A percentile compares a stretch with the other conserved stretches of the same genome.
phyloP scores from a whole-genome alignment of 1,284 basidiomycete genomes.

The Gymnopus androsaceus region DNA sequence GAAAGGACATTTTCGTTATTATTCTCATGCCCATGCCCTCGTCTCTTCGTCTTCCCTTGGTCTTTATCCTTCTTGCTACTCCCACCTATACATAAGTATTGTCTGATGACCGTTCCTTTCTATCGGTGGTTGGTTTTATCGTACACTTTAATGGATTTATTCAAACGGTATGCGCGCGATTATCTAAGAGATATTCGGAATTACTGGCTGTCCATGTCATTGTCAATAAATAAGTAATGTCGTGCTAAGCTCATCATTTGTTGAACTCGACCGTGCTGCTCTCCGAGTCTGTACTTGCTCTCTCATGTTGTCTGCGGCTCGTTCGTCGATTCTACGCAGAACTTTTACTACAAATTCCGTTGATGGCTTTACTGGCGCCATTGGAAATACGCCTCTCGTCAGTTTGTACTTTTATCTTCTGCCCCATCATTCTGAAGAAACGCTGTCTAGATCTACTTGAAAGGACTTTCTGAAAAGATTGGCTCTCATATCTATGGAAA shows the following conservation, averaged over 20 bases:
- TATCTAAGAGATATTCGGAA: neutral
- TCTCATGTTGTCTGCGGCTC: constrained; percentile 41
- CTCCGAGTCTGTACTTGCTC: constrained; percentile 3
- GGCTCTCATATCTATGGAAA: constrained; percentile 93
- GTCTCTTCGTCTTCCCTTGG: constrained; percentile 12
- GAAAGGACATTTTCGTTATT: constrained; percentile 14
- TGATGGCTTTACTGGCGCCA: constrained; percentile 84
- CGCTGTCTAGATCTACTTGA: constrained; percentile 74
- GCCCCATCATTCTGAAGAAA: constrained; percentile 13
- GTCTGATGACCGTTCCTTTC: constrained; percentile 16
- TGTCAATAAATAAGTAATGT: constrained; percentile 33
- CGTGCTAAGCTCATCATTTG: constrained; percentile 32
- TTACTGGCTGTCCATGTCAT: no score
- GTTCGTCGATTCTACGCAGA: constrained; percentile 36
- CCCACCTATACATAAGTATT: constrained; percentile 13
- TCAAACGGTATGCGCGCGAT: neutral
- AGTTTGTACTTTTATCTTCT: constrained; percentile 29
- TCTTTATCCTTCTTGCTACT: constrained; percentile 9
- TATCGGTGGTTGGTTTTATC: constrained; percentile 29
- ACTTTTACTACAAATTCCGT: constrained; percentile 61
- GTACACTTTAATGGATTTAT: constrained; percentile 33
- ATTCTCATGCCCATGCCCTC: constrained; percentile 16
- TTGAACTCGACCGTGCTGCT: neutral
- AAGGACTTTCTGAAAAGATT: constrained; percentile 82
- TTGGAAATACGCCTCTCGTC: constrained; percentile 95